phyloP scores from a whole-genome alignment of 768 basidiomycete genomes.

The Leccinum broughii region DNA sequence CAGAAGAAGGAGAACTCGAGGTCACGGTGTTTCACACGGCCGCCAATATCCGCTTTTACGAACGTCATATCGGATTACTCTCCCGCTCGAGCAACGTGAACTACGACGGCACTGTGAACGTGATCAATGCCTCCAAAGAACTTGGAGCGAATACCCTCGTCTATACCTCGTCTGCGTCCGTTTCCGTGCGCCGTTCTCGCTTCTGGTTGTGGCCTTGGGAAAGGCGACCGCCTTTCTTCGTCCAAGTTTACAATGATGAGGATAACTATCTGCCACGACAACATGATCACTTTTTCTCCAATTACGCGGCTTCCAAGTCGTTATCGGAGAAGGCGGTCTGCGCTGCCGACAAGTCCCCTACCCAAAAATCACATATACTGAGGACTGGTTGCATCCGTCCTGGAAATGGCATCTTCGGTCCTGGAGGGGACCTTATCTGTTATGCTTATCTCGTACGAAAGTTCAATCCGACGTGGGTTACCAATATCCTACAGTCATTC shows the following conservation, averaged over 20 bases:
- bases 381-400: slow-evolving; percentile 78
- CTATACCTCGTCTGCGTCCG: slow-evolving; percentile 74
- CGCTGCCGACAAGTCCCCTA: slow-evolving; percentile 39
- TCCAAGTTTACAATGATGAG: slow-evolving; percentile 67
- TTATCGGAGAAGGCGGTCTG: slow-evolving; percentile 54
- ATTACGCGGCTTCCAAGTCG: slow-evolving; percentile 70
- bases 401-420: slow-evolving; percentile 75
- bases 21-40: slow-evolving; percentile 77
- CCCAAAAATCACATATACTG: slow-evolving; percentile 36
- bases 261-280: slow-evolving; percentile 49
- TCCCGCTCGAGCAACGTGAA: slow-evolving; percentile 62
- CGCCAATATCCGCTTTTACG: slow-evolving; percentile 78
- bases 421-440: slow-evolving; percentile 69
- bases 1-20: slow-evolving; percentile 23
- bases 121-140: slow-evolving; percentile 56
- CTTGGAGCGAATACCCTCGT: slow-evolving; percentile 59
- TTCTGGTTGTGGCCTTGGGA: slow-evolving; percentile 82
- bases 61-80: slow-evolving; percentile 53
- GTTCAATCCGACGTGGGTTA: slow-evolving; percentile 64
- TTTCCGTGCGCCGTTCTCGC: slow-evolving; percentile 55
- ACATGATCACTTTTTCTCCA: slow-evolving; percentile 71
- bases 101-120: slow-evolving; percentile 64
- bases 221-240: slow-evolving; percentile 50
- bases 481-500: slow-evolving; percentile 59
- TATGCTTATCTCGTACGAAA: slow-evolving; percentile 62